Base-by-base conservation (phyloP, 1,284 basidiomycete genomes). In the Microbotryum intermedium region DNA sequence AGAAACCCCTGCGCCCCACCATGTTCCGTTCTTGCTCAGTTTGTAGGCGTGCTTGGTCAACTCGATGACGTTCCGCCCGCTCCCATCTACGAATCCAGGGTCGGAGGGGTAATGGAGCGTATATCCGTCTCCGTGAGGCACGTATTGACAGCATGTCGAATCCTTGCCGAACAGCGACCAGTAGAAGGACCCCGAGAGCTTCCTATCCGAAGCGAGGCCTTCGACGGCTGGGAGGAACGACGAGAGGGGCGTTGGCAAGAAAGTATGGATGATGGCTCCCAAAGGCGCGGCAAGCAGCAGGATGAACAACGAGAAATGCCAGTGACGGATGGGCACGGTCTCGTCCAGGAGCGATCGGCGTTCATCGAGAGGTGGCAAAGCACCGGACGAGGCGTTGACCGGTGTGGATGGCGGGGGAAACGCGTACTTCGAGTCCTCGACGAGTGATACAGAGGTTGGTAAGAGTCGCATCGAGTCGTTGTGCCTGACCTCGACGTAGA, bases 81-180 rank as follows among this genome's bases (percentile, higher is more conserved):
- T 50, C 4, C 59, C 61, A 1, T 20, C 5, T 8, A 18, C n/a
- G 2, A 52, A 34, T 5, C 6, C 5, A 18, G 59, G 34, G 1
- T 13, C 25, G 5, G 53, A 26, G 1, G 64, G 66, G 46, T 68
- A 68, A 39, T 68, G 66, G 3, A 68, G 55, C 34, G 66, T 66
- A 49, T 63, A 68, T 0, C 64, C 64, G 50, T 68, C 66, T 47
- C 25, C 6, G 44, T 68, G 66, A 16, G 55, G 16, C 8, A 68
- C 66, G 58, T 58, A 66, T 3, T 47, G 30, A 51, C 57, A 61
- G 34, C 66, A 62, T 3, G 29, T 11, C 25, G 67, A 59, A 55
- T 59, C 59, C 1, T 60, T 51, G 1, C 70, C 69, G 51, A 72
- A 71, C 10, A 72, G 60, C 11, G 65, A 68, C 70, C 70, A 72